Evolutionary conservation across 768 basidiomycete genomes (phyloP), one percentile per base, ranked within the genome.

Genomic region (Kondoa subrosea): DNA sequence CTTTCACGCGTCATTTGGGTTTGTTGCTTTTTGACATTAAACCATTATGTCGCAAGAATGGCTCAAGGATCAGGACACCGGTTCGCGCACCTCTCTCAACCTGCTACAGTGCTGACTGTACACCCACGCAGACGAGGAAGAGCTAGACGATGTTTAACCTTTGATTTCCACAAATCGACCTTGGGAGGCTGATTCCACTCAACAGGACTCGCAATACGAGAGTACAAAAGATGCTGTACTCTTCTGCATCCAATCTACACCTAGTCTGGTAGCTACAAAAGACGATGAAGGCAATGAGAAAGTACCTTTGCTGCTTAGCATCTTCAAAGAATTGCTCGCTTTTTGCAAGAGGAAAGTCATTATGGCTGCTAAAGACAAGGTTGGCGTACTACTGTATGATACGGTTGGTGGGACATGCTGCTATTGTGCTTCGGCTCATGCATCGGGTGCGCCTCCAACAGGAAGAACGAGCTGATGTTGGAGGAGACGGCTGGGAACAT

Each of bases 221-320:
- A 65, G 84, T 64, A 85, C 85, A 71, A 83, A 83, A 69, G 91
- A 96, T 73, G 88, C 91, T 33, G 86, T 93, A 59, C 78, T 97
- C n/a, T 95, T 96, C 79, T 88, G 87, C 76, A 89, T 99, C 68
- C 92, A 99, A 77, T 90, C 89, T 70, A 93, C 92, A 0, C 80
- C 83, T 66, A 88, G 89, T 14, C 96, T 97, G 93, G 85, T 87
- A 29, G 57, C 80, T 80, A 62, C 85, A 87, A 29, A 84, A 86
- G 72, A 82, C 83, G 14, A 78, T 8, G 57, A 67, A 17, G 59
- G n/a, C 25, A 31, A 60, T 17, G 62, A 1, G 26, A 27, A 3
- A 40, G 26, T 1, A 32, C 56, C 57, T 56, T 33, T 58, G n/a
- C 34, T 4, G 66, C 79, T 80, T 50, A 80, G 86, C 74, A 87